phyloP scores from a whole-genome alignment of 805 yeast genomes.

The Scheffersomyces ergatensis region DNA sequence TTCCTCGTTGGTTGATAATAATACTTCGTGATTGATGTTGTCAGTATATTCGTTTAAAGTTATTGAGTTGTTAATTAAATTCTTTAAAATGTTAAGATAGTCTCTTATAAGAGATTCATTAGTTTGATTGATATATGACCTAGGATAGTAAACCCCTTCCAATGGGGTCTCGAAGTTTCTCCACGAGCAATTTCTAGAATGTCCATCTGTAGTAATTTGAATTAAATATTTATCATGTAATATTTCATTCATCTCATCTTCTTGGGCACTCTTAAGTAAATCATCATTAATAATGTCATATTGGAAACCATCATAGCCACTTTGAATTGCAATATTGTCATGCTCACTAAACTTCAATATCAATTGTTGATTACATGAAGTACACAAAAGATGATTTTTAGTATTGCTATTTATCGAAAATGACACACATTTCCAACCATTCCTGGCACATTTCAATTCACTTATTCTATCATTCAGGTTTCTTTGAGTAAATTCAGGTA shows the following conservation, averaged over 20 bases:
- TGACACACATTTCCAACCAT: constrained; percentile 53
- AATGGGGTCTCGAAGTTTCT: constrained; percentile 30
- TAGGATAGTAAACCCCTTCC: constrained; percentile 30
- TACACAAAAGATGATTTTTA: constrained; percentile 32
- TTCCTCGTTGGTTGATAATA: constrained; percentile 3
- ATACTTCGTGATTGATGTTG: constrained; percentile 3
- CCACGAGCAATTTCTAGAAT: constrained; percentile 35
- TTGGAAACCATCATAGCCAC: not conserved
- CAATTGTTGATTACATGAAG: constrained; percentile 27
- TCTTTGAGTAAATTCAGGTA: constrained; percentile 16
- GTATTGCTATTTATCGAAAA: constrained; percentile 16
- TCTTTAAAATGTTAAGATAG: constrained; percentile 26
- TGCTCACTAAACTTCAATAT: constrained; percentile 25
- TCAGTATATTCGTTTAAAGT: constrained; percentile 12
- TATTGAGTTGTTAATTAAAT: constrained; percentile 22
- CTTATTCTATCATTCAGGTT: constrained; percentile 22
- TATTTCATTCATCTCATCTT: constrained; percentile 18
- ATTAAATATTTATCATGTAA: constrained; percentile 22
- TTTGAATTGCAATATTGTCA: not conserved
- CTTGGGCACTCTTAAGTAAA: constrained; percentile 2
- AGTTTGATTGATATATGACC: constrained; percentile 29
- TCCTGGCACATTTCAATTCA: constrained; percentile 47
- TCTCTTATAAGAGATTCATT: constrained; percentile 24
- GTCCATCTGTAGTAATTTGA: constrained; percentile 25
- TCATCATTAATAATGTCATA: constrained; percentile 1